Percentiles rank a stretch among this genome's conserved stretches.
These are phyloP conservation scores for Barnettozyma californica DNA, from an alignment of 805 yeast genomes.

Conservation along the genomic window DNA sequence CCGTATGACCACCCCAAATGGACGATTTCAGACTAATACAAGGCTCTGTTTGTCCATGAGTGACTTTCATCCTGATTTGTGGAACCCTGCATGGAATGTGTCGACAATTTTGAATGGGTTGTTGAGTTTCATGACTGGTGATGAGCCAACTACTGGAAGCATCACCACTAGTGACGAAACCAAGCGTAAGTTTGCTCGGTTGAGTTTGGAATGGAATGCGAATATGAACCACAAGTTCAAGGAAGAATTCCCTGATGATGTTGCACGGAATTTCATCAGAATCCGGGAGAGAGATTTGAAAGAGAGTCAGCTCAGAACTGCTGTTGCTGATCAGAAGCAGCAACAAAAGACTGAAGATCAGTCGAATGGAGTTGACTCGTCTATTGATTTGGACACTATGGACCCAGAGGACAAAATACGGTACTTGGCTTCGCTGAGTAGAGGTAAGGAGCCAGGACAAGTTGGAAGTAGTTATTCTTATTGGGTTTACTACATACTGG, in stretches of 20 bases:
- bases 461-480: slow-evolving; percentile 10
- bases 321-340: not conserved
- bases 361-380: slow-evolving; percentile 6
- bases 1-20: slow-evolving; percentile 84
- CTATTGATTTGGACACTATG: slow-evolving; percentile 31
- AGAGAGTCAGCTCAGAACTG: slow-evolving; percentile 4
- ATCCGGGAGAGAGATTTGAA: slow-evolving; percentile 20
- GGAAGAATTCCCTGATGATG: slow-evolving; percentile 66
- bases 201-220: slow-evolving; percentile 57
- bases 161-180: slow-evolving; percentile 56
- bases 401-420: slow-evolving; percentile 66
- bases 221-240: slow-evolving; percentile 51
- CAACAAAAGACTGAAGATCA: slow-evolving; percentile 11
- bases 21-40: slow-evolving; percentile 76
- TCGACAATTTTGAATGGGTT: slow-evolving; percentile 83
- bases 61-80: slow-evolving; percentile 88
- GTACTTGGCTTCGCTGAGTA: slow-evolving; percentile 26
- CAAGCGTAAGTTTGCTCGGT: slow-evolving; percentile 51
- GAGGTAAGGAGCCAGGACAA: not conserved
- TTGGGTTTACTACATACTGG: slow-evolving; percentile 29
- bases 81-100: slow-evolving; percentile 98
- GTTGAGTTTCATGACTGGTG: slow-evolving; percentile 87
- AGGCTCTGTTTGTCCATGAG: slow-evolving; percentile 88
- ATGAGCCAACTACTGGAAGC: slow-evolving; percentile 81
- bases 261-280: slow-evolving; percentile 29